Evolutionary conservation across 2,329 filamentous ascomycete species (phyloP), one percentile per base, ranked within the genome.

Genomic region (Drechslerella stenobrocha): DNA sequence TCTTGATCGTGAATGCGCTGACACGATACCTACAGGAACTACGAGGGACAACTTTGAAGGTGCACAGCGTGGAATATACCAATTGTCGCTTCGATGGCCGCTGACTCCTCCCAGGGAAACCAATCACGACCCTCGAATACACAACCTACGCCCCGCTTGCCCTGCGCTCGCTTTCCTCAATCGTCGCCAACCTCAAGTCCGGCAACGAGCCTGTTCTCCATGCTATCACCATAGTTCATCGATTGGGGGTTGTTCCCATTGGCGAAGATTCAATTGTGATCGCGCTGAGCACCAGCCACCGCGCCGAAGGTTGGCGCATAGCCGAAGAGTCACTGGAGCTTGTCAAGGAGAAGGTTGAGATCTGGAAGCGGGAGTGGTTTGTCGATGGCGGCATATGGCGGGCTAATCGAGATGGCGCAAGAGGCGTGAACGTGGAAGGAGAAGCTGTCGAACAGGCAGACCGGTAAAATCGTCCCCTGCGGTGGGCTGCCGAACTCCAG

Each of bases 301-400:
- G 93, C 5, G 83, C 87, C 72, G 88, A 87, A 11, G 91, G 89
- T 3, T 98, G 92, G 92, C 79, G 80, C 72, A 92, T 88, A 0
- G 92, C 89, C 0, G 92, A 97, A 78, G 89, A 95, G 77, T 88
- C 90, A 30, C 78, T 97, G 63, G 92, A 97, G 78, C 79, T 84
- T 75, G 90, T 89, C 74, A 98, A 97, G 79, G 83, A 83, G 57
- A 84, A 81, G 71, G 89, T 89, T n/a, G 93, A 98, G 79, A 86
- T 98, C 40, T 96, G 92, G 92, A 96, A 96, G 78, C 80, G 85
- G 71, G 92, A 97, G 78, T 87, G 90, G 75, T 96, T 96, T 79
- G 84, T 82, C 45, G 87, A 83, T 1, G 87, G 85, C 20, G 81
- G 82, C 4, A 82, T 93, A 44, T 96, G 91, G 91, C 86, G 90